Conservation (phyloP, 345 rosid genomes). For the Syzygium aqueum region DNA sequence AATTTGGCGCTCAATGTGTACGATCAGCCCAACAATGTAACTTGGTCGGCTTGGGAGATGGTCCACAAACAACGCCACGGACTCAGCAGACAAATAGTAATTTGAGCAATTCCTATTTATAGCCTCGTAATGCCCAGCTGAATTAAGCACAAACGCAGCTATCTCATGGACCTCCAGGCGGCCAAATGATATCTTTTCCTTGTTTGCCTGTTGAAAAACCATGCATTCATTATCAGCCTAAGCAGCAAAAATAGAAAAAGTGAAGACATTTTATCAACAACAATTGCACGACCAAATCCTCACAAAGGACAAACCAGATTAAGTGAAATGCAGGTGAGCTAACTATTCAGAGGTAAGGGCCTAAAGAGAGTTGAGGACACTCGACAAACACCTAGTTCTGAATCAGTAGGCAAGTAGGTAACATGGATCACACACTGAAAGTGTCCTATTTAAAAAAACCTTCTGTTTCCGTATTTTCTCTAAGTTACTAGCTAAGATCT, state of each 20-base stretch:
- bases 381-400: not conserved
- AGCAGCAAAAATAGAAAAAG: not conserved
- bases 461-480: not conserved
- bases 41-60: conserved; percentile 72
- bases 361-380: not conserved
- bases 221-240: not conserved
- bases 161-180: conserved; percentile 86
- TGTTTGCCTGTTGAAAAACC: conserved; percentile 53
- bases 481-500: not conserved
- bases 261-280: not conserved
- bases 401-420: not conserved
- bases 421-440: not conserved
- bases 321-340: not conserved
- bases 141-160: conserved; percentile 85
- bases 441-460: not conserved
- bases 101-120: conserved; percentile 59
- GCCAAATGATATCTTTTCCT: conserved; percentile 80
- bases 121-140: conserved; percentile 79
- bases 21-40: conserved; percentile 83
- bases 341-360: not conserved
- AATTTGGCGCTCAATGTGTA: conserved; percentile 79
- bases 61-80: conserved; percentile 85
- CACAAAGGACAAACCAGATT: not conserved
- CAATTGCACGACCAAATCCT: not conserved
- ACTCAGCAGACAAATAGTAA: conserved; percentile 85